Evolutionary conservation across 192 early-diverging fungal species (phyloP).

Genomic region (Obelidium mucronatum): DNA sequence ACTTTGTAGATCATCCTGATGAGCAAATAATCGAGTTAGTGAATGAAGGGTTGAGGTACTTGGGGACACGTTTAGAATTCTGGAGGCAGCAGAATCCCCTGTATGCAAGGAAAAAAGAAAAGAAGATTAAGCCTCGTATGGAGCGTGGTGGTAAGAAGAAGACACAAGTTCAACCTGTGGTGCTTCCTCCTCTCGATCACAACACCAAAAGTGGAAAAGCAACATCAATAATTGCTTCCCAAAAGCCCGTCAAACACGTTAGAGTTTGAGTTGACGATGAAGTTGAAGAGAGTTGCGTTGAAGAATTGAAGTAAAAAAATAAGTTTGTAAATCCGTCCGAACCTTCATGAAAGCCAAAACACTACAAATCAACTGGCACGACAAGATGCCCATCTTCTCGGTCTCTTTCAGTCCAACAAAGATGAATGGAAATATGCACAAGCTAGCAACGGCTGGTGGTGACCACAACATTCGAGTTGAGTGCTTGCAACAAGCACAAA

Average conservation of each 20-base stretch:
- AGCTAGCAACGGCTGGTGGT: constrained; percentile 88
- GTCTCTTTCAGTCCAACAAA: constrained; percentile 71
- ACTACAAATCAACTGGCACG: constrained; percentile 95
- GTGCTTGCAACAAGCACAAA: too few species aligned
- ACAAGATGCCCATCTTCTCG: constrained; percentile 87
- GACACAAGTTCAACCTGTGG: neutral
- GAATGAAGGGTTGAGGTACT: constrained; percentile 59
- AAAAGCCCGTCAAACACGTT: too few species aligned
- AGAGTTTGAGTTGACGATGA: too few species aligned
- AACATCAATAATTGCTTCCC: neutral
- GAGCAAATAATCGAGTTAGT: constrained; percentile 53
- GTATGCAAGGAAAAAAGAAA: constrained; percentile 58
- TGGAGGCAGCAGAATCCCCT: constrained; percentile 69
- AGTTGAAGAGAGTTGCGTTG: too few species aligned
- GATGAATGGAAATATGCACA: constrained; percentile 30
- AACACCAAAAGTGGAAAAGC: too few species aligned
- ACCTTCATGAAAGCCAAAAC: constrained; percentile 69
- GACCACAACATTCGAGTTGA: constrained; percentile 86
- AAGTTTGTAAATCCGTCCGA: too few species aligned
- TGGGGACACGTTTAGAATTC: constrained; percentile 58
- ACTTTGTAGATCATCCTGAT: constrained; percentile 61
- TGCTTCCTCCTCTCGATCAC: neutral
- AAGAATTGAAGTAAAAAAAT: too few species aligned
- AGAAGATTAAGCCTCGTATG: constrained; percentile 51
- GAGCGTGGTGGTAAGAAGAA: constrained; percentile 15